These are phyloP conservation scores for Elongisporangium anandrum DNA, from an alignment of 352 stramenopile species.

Conservation along the genomic window DNA sequence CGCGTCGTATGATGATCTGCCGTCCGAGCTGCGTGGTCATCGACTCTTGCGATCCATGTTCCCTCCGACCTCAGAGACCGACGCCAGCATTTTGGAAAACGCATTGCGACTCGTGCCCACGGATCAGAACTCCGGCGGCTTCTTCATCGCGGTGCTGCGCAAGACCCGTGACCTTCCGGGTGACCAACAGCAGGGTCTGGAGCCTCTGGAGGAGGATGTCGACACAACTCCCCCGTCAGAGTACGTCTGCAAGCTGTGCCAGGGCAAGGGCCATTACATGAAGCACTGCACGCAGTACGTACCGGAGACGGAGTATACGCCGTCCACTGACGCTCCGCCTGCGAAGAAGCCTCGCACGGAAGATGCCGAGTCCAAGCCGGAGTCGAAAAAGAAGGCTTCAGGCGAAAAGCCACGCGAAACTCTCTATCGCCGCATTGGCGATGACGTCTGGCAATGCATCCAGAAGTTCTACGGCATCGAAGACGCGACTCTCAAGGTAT, in stretches of 20 bases:
- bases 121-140: constrained; percentile 97
- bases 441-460: constrained; percentile 59
- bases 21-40: constrained; percentile 56
- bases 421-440: constrained; percentile 56
- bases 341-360: constrained; percentile 49
- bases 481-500: constrained; percentile 44
- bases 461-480: constrained; percentile 62
- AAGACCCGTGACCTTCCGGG: constrained; percentile 73
- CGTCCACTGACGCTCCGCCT: constrained; percentile 22
- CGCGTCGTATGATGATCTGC: constrained; percentile 47
- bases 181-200: constrained; percentile 44
- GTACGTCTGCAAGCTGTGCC: constrained; percentile 81
- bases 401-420: constrained; percentile 56
- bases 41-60: constrained; percentile 85
- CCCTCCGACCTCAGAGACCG: constrained; percentile 28
- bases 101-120: constrained; percentile 96
- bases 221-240: constrained; percentile 33
- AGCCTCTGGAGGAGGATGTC: constrained; percentile 37
- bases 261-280: constrained; percentile 58
- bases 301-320: constrained; percentile 34
- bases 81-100: constrained; percentile 62
- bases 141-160: constrained; percentile 97
- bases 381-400: constrained; percentile 11
- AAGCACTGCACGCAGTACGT: constrained; percentile 67
- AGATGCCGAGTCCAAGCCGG: constrained; percentile 8